Conservation (phyloP, 1,139 yeast genomes). For the Saccharomycopsis hybrid region DNA sequence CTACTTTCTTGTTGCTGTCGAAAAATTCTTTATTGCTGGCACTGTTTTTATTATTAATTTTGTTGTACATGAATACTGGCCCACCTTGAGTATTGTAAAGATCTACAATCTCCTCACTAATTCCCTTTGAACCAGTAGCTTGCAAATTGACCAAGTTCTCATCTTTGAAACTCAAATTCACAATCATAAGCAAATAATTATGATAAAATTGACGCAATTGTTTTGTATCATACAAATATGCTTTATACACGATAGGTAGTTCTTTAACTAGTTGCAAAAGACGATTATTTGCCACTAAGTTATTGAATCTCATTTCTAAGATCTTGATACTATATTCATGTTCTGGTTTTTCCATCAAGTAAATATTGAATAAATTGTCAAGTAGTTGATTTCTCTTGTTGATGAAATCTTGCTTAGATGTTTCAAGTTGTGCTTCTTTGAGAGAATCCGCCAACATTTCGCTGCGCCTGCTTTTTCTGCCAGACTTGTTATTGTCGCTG, state of each 20-base stretch:
- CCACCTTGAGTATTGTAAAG: neutral
- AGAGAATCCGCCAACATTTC: too few species aligned
- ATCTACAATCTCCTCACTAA: too few species aligned
- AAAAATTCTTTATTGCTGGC: neutral
- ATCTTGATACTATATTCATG: neutral
- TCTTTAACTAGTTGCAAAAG: conserved; percentile 11
- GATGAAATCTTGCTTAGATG: too few species aligned
- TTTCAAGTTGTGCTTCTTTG: too few species aligned
- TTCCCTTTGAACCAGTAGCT: too few species aligned
- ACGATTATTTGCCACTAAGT: conserved; percentile 5
- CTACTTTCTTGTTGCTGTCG: neutral
- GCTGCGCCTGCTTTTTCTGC: too few species aligned
- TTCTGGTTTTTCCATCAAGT: conserved; percentile 1
- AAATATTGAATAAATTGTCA: conserved; percentile 15
- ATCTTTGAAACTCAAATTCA: conserved; percentile 8
- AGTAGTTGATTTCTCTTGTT: conserved; percentile 3
- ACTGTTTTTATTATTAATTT: too few species aligned
- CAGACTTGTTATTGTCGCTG: too few species aligned
- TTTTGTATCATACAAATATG: too few species aligned
- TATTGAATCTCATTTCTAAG: conserved; percentile 2
- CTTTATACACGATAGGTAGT: conserved; percentile 15
- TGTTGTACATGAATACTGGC: conserved; percentile 9
- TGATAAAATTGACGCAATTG: too few species aligned
- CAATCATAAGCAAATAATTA: conserved; percentile 8
- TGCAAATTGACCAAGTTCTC: neutral